Conservation (phyloP, 1,284 basidiomycete genomes). For the Phellinidium pouzarii region DNA sequence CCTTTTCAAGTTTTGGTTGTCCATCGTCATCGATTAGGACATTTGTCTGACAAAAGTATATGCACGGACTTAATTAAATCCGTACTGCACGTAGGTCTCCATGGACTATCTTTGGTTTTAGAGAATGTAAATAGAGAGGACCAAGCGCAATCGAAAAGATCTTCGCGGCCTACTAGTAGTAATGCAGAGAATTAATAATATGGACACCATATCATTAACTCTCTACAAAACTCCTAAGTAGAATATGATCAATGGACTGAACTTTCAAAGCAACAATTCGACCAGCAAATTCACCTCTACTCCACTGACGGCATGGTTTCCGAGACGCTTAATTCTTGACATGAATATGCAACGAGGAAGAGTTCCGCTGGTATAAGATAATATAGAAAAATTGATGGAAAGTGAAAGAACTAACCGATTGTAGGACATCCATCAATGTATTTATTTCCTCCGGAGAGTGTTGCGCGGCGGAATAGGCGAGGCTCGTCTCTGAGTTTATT, state of each 20-base stretch:
- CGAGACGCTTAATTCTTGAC: background rate
- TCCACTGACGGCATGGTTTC: conserved; percentile 8
- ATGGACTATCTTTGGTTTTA: conserved; percentile 4
- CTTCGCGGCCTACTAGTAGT: background rate
- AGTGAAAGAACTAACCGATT: background rate
- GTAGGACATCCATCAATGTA: conserved; percentile 5
- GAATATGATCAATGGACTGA: background rate
- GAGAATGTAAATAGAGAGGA: conserved; percentile 1
- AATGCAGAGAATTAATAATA: background rate
- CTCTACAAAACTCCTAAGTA: conserved; percentile 11
- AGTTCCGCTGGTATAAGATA: conserved; percentile 1
- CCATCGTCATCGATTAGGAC: conserved; percentile 9
- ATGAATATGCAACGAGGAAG: conserved; percentile 5
- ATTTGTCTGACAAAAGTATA: background rate
- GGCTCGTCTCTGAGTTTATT: background rate
- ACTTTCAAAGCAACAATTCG: conserved; percentile 16
- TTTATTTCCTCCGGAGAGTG: background rate
- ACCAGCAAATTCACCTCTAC: conserved; percentile 2
- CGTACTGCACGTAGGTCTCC: conserved; percentile 8
- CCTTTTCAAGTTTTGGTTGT: conserved; percentile 3
- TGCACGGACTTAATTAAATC: no score
- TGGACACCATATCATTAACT: conserved; percentile 12
- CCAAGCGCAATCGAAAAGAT: background rate
- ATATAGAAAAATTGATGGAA: background rate
- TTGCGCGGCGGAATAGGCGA: background rate